phyloP scores from a whole-genome alignment of 768 basidiomycete genomes.

The Collybia mongolica region DNA sequence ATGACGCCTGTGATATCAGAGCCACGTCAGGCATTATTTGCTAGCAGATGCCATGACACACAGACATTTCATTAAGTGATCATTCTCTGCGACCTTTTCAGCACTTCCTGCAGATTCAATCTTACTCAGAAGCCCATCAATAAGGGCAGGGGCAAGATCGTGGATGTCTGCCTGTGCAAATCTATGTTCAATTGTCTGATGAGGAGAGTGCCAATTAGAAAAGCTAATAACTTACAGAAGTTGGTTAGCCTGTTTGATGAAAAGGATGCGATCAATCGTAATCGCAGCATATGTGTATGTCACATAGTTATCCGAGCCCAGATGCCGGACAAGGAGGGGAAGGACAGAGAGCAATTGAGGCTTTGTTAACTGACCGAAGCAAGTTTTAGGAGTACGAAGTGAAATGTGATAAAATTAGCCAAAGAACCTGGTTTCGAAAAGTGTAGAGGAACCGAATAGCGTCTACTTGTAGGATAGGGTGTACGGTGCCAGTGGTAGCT shows the following conservation, averaged over 20 bases:
- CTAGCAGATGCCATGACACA: constrained; percentile 2
- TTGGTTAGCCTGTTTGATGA: constrained; percentile 77
- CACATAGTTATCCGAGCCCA: constrained; percentile 84
- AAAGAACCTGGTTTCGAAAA: constrained; percentile 83
- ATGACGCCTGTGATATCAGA: constrained; percentile 65
- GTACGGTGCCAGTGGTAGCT: constrained; percentile 62
- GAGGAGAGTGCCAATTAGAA: neutral
- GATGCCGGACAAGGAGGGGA: constrained; percentile 81
- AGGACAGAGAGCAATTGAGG: constrained; percentile 89
- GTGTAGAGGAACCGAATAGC: constrained; percentile 94
- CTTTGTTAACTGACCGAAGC: constrained; percentile 71
- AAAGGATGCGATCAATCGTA: constrained; percentile 93
- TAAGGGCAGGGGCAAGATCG: constrained; percentile 72
- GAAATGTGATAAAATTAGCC: neutral
- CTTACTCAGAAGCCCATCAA: constrained; percentile 71
- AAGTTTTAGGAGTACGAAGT: constrained; percentile 4
- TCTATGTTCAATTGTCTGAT: constrained; percentile 36
- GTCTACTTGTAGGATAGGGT: constrained; percentile 93
- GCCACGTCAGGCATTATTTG: constrained; percentile 1
- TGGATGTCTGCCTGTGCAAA: constrained; percentile 88
- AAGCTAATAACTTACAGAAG: constrained; percentile 56
- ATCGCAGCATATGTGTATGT: constrained; percentile 96
- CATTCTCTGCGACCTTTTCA: constrained; percentile 95
- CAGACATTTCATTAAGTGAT: constrained; percentile 96
- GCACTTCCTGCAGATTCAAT: constrained; percentile 79